Percentiles rank a stretch among this genome's conserved stretches.
Evolutionary conservation across 345 rosid genomes (phyloP).

Genomic region (Rhizophora apiculata): DNA sequence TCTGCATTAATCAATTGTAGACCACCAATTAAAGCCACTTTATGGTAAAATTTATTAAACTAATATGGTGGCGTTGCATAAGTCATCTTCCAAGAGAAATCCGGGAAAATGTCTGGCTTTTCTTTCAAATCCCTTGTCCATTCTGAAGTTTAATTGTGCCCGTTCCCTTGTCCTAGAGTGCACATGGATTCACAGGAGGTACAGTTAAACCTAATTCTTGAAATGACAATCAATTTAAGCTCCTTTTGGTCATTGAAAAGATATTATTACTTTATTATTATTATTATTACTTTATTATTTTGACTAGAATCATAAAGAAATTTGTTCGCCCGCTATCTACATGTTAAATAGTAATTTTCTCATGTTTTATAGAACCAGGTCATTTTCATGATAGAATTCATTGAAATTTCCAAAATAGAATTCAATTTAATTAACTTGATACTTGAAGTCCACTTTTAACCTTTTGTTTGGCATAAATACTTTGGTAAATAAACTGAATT

Average conservation of each 20-base stretch:
- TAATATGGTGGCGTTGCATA: slow-evolving; percentile 18
- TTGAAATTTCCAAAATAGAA: no score
- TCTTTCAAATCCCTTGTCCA: slow-evolving; percentile 16
- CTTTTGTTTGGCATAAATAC: no score
- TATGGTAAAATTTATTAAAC: neutral
- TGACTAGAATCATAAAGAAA: no score
- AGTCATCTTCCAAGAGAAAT: slow-evolving; percentile 24
- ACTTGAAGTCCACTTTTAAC: no score
- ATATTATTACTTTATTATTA: neutral
- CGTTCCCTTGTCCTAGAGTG: slow-evolving; percentile 23
- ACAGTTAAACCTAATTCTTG: slow-evolving; percentile 17
- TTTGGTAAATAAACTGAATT: no score
- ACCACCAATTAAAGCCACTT: slow-evolving; percentile 36
- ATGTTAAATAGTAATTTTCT: no score
- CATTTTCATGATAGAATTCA: no score
- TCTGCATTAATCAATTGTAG: slow-evolving; percentile 40
- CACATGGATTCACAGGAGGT: slow-evolving; percentile 2
- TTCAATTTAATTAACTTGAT: no score
- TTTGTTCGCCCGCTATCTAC: no score
- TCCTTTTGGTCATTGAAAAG: slow-evolving; percentile 3
- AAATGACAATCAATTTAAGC: slow-evolving; percentile 3
- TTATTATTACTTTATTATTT: no score
- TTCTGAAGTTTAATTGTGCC: slow-evolving; percentile 21
- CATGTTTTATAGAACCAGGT: no score
- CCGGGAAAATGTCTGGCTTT: slow-evolving; percentile 21